Evolutionary conservation across 345 rosid genomes (phyloP).

Genomic region (Ceriops tagal): DNA sequence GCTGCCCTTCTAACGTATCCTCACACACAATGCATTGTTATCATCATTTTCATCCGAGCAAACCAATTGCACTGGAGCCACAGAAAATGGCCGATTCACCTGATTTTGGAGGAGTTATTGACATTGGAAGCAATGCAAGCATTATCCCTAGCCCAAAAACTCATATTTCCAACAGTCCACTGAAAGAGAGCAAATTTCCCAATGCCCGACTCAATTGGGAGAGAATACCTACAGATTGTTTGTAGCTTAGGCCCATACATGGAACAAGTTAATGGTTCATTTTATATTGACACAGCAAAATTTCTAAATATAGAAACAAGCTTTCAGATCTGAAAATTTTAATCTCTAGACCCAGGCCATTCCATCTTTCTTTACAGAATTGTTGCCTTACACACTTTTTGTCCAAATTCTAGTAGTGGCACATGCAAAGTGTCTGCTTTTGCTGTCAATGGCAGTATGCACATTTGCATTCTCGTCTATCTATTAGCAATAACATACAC

Average conservation of each 20-base stretch:
- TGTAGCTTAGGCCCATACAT: background rate
- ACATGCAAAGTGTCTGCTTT: too few relatives aligned
- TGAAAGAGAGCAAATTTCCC: slow-evolving; percentile 1
- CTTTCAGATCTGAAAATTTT: too few relatives aligned
- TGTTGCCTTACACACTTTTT: too few relatives aligned
- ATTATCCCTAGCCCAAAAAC: slow-evolving; percentile 34
- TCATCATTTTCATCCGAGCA: background rate
- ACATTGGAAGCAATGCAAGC: slow-evolving; percentile 39
- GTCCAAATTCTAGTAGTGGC: too few relatives aligned
- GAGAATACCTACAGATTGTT: background rate
- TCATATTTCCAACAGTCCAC: slow-evolving; percentile 29
- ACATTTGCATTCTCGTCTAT: too few relatives aligned
- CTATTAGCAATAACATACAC: too few relatives aligned
- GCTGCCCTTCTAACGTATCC: slow-evolving; percentile 38
- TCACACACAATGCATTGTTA: background rate
- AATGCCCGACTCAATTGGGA: background rate
- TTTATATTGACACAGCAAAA: too few relatives aligned
- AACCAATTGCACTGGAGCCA: background rate
- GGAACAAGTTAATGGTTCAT: too few relatives aligned
- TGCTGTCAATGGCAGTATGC: too few relatives aligned
- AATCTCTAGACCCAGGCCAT: too few relatives aligned
- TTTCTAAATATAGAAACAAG: too few relatives aligned
- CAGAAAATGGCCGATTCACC: slow-evolving; percentile 23
- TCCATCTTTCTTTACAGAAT: too few relatives aligned
- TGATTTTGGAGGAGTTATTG: slow-evolving; percentile 33